Evolutionary conservation across 2,329 filamentous ascomycete genomes (phyloP).

Genomic region (Pseudocercospora eumusae): DNA sequence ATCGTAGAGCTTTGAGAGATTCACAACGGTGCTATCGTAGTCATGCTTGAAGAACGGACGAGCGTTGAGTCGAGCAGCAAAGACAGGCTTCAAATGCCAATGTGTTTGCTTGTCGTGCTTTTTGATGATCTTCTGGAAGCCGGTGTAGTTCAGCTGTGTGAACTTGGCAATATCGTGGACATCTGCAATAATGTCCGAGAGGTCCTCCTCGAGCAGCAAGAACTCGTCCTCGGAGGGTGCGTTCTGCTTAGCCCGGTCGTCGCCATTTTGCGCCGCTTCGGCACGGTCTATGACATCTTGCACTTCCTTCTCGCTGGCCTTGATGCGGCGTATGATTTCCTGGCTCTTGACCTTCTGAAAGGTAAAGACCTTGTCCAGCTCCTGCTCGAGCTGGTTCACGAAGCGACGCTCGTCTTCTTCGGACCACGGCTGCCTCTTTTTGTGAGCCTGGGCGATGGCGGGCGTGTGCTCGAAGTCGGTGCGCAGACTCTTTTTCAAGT

Average conservation of each 20-base stretch:
- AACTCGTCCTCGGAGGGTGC: constrained; percentile 85
- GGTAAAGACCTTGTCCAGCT: constrained; percentile 95
- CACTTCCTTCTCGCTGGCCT: constrained; percentile 84
- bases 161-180: constrained; percentile 98
- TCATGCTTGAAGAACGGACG: constrained; percentile 99
- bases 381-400: constrained; percentile 79
- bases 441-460: constrained; percentile 42
- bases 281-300: constrained; percentile 78
- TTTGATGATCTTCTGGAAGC: constrained; percentile 99
- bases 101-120: constrained; percentile 95
- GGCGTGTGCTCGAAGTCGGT: constrained; percentile 62
- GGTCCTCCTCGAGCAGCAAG: constrained; percentile 84
- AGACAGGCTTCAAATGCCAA: constrained; percentile 93
- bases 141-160: constrained; percentile 96
- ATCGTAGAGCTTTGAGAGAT: constrained; percentile 93
- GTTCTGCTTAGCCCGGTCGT: constrained; percentile 41
- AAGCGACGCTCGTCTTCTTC: constrained; percentile 91
- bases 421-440: constrained; percentile 65
- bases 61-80: constrained; percentile 87
- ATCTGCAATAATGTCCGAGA: constrained; percentile 97
- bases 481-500: constrained; percentile 84
- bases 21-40: constrained; percentile 92
- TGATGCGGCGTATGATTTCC: constrained; percentile 90
- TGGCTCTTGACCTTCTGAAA: constrained; percentile 97
- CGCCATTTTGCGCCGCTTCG: constrained; percentile 47